phyloP scores from a whole-genome alignment of 306 rosid species.

The Trifolium repens region DNA sequence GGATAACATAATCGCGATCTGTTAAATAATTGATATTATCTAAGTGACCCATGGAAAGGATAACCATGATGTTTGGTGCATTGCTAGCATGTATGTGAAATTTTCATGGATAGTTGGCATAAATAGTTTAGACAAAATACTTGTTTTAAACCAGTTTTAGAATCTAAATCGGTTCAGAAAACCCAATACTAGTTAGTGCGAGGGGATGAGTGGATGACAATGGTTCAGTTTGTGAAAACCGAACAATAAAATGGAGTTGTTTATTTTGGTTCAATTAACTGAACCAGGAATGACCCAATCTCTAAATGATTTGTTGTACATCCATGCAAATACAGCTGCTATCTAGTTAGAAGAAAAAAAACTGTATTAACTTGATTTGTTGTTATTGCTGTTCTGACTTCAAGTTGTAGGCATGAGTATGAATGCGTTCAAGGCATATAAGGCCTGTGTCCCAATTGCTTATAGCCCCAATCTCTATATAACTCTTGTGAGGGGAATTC shows the following conservation, averaged over 20 bases:
- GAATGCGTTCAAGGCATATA: conserved; percentile 93
- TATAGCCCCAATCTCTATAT: conserved; percentile 87
- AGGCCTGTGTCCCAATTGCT: conserved; percentile 78
- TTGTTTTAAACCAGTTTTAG: neutral
- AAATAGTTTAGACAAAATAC: neutral
- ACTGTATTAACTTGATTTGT: conserved; percentile 2
- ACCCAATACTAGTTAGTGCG: neutral
- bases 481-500: conserved; percentile 92
- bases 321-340: neutral
- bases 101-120: conserved; percentile 21
- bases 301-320: neutral
- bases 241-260: neutral
- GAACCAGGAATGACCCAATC: neutral
- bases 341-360: conserved; percentile 12
- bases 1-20: neutral
- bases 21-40: conserved; percentile 10
- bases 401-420: conserved; percentile 70
- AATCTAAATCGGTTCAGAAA: neutral
- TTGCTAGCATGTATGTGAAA: neutral
- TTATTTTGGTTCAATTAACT: neutral
- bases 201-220: neutral
- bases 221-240: neutral
- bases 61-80: conserved; percentile 6
- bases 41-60: neutral
- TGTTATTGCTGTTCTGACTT: conserved; percentile 48